Evolutionary conservation across 202 grass and related monocot species (phyloP), one percentile per base, ranked within the genome.

Genomic region (Setaria viridis): DNA sequence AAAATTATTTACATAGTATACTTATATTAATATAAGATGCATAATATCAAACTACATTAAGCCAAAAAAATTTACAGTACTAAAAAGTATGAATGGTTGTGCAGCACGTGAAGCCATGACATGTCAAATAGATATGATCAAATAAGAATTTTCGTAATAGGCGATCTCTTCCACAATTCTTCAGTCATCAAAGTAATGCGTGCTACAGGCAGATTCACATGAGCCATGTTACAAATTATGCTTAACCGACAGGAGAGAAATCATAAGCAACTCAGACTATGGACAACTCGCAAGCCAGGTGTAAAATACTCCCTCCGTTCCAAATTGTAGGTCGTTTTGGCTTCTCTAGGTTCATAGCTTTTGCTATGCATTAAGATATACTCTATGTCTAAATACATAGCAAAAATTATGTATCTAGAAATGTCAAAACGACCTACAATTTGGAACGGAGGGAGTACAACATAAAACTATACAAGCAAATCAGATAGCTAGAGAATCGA

Each of bases 41-140:
- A 65, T 35, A 79, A 65, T 75, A 50, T 32, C 20, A n/a, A 45
- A 47, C 7, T 30, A 80, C 55, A 80, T 68, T n/a, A 6, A 67
- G 42, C 7, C 14, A 56, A 20, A 47, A 45, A 77, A 54, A 47
- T 9, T 29, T 37, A 56, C 2, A 35, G 19, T 45, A 64, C 32
- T 11, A 2, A 87, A 68, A 87, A 37, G 62, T 43, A 79, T 62
- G 13, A 46, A 7, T 33, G 11, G 17, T 25, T 29, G 55, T 57
- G 25, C 67, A 84, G 12, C 33, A 29, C 29, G 0, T 0, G 13
- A 35, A 74, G 6, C 51, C 48, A 83, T 71, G 1, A 37, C 46
- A 82, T 16, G 42, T 4, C 37, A 45, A 68, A 67, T 42, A 56
- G 67, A 80, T 30, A 20, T 72, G 11, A 46, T 35, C 49, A 29